These are phyloP conservation scores for Dipteronia sinensis DNA, from an alignment of 345 rosid species.

Conservation along the genomic window DNA sequence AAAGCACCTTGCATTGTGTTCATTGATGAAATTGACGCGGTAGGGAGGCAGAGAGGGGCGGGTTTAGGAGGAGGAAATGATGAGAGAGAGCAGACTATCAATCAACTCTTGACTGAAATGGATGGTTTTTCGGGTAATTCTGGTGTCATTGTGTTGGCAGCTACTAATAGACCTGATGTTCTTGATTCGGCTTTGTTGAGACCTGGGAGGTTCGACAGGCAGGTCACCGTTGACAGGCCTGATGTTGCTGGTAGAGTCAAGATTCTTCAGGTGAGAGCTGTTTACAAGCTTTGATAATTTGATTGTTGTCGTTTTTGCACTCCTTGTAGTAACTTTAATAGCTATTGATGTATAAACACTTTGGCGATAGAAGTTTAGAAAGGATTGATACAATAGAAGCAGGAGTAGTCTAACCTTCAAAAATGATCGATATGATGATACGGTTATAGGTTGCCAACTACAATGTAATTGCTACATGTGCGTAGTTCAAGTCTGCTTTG, in stretches of 20 bases:
- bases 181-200: constrained; percentile 80
- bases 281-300: neutral
- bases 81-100: constrained; percentile 90
- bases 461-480: neutral
- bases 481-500: neutral
- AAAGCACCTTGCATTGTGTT: constrained; percentile 86
- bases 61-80: constrained; percentile 95
- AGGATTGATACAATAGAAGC: neutral
- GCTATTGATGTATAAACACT: neutral
- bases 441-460: neutral
- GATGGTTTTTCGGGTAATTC: constrained; percentile 89
- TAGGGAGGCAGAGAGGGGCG: constrained; percentile 94
- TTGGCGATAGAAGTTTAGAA: neutral
- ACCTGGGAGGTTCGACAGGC: constrained; percentile 90
- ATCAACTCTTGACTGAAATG: constrained; percentile 88
- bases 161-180: constrained; percentile 86
- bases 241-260: constrained; percentile 92
- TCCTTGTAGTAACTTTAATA: neutral
- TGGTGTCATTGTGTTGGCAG: constrained; percentile 91
- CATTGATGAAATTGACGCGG: constrained; percentile 92
- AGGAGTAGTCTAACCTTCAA: neutral
- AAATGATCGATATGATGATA: too few relatives aligned
- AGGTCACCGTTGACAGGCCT: constrained; percentile 89
- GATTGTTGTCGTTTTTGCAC: neutral
- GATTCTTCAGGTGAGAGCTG: constrained; percentile 73